These are phyloP conservation scores for Hymenoscyphus fraxineus DNA, from an alignment of 2,329 filamentous ascomycete species.

Conservation along the genomic window DNA sequence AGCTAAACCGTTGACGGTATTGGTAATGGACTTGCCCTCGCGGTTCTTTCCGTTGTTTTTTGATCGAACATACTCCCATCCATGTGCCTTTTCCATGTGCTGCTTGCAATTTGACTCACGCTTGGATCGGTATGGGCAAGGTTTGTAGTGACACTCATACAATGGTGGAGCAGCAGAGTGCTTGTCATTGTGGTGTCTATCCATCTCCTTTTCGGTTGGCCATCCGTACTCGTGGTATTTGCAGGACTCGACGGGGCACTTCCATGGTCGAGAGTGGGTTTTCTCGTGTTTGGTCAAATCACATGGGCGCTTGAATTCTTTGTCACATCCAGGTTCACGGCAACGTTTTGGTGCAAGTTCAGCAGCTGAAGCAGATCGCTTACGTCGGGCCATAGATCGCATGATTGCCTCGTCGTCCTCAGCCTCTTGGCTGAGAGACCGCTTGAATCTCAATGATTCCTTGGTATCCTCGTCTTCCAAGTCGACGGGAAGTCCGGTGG, in stretches of 20 bases:
- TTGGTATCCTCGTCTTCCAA: constrained; percentile 44
- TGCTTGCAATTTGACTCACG: constrained; percentile 96
- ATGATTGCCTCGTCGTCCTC: constrained; percentile 78
- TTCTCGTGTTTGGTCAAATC: constrained; percentile 98
- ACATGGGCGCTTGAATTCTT: constrained; percentile 94
- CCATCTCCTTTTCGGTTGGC: constrained; percentile 97
- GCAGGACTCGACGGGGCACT: constrained; percentile 78
- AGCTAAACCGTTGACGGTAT: constrained; percentile 42
- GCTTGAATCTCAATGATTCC: constrained; percentile 54
- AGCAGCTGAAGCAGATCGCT: constrained; percentile 86
- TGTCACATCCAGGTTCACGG: constrained; percentile 71
- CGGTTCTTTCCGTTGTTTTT: constrained; percentile 77
- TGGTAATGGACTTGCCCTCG: constrained; percentile 40
- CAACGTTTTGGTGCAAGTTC: constrained; percentile 78
- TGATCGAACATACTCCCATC: constrained; percentile 84
- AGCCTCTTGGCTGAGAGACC: constrained; percentile 63
- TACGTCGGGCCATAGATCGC: constrained; percentile 91
- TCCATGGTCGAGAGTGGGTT: constrained; percentile 94
- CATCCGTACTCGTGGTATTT: constrained; percentile 88
- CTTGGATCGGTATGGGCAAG: constrained; percentile 92
- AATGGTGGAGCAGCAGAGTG: constrained; percentile 77
- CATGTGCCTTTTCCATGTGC: constrained; percentile 96
- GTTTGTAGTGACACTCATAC: constrained; percentile 77
- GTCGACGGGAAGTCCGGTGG: constrained; percentile 65
- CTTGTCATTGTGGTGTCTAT: constrained; percentile 94